Percentiles rank a stretch among this genome's conserved stretches.
Evolutionary conservation across 78 protist genomes (phyloP).

Genomic region (Dictyostelium purpureum): DNA sequence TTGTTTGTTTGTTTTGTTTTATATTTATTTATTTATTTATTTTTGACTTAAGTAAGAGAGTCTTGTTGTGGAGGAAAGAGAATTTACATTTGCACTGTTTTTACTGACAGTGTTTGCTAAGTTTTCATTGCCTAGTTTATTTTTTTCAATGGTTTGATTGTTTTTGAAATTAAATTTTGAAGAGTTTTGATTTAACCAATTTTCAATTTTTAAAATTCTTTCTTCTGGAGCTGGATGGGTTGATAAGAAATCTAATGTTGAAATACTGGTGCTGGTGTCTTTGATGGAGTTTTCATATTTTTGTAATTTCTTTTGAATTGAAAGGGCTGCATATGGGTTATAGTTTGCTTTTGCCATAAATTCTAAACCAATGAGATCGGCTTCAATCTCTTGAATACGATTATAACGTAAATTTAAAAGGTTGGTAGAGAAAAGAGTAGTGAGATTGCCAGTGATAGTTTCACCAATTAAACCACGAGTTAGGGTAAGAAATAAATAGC

Average conservation of each 20-base stretch:
- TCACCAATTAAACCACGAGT: constrained; percentile 73
- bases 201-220: constrained; percentile 1
- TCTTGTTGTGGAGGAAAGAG: too few relatives aligned
- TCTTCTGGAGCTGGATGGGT: constrained; percentile 22
- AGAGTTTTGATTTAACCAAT: not conserved
- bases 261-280: not conserved
- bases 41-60: too few relatives aligned
- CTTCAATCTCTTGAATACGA: constrained; percentile 68
- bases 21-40: too few relatives aligned
- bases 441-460: constrained; percentile 52
- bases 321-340: constrained; percentile 16
- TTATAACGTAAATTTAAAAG: constrained; percentile 20
- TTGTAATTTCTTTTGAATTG: constrained; percentile 22
- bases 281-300: not conserved
- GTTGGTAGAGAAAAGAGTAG: constrained; percentile 3
- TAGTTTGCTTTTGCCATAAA: constrained; percentile 22
- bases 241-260: not conserved
- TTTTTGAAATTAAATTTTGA: not conserved
- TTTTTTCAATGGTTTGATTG: not conserved
- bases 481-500: constrained; percentile 23
- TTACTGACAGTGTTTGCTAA: too few relatives aligned
- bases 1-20: not conserved
- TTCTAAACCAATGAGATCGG: constrained; percentile 52
- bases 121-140: too few relatives aligned
- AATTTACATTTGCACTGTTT: too few relatives aligned